Evolutionary conservation across 1,284 basidiomycete species (phyloP), one percentile per base, ranked within the genome.

Genomic region (Trametes sp.): DNA sequence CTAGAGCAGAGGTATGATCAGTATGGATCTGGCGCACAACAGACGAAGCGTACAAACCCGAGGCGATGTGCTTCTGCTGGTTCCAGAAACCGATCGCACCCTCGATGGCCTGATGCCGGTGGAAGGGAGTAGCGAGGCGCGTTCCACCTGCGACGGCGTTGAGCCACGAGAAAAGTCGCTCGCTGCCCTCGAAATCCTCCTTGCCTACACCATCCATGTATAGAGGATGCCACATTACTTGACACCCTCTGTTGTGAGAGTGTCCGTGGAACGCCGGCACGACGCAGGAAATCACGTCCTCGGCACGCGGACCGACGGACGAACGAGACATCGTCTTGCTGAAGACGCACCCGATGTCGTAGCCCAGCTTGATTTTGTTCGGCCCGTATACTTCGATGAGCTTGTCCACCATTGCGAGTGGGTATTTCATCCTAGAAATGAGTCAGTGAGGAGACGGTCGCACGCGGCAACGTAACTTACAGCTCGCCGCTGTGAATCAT

Each of bases 401-500:
- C 57, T 69, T 65, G 19, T 68, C 64, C 38, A 76, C 54, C 4
- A 73, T 62, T 0, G 76, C 76, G 6, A 80, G 63, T 1, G 74
- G 73, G 63, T 77, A 78, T 55, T 79, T 79, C 29, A 75, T 71
- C 5, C 77, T 77, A 57, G n/a, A 63, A 6, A 41, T n/a, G 14
- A 4, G 41, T 59, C 42, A 59, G 62, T 19, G 31, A 33, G 5
- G 31, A n/a, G 21, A 59, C 19, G 31, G 2, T 36, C 38, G 41
- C 16, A 42, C 33, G 11, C 6, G 11, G 31, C 31, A 63, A 35
- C 9, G 33, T 4, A 16, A 70, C 75, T 59, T 62, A 78, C 76
- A 77, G 68, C 59, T 81, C 77, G 1, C 79, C 76, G 56, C 73
- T 76, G 11, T 57, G 61, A 13, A 80, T 58, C 75, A 81, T 79